Evolutionary conservation across 2,329 filamentous ascomycete species (phyloP).

Genomic region (Chaetomiaceae sp.): DNA sequence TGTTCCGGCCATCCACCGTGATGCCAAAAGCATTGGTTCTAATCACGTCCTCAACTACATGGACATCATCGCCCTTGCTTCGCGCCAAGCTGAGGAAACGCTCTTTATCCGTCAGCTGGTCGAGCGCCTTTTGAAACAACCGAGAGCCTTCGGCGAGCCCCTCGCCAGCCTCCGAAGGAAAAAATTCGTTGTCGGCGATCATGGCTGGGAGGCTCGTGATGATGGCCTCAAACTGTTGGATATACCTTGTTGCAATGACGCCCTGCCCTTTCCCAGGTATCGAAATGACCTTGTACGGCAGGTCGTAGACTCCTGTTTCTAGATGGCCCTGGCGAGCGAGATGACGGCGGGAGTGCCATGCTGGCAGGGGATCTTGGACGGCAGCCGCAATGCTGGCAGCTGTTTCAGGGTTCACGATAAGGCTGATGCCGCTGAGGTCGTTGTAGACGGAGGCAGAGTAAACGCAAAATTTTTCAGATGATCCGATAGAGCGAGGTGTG

Average conservation of each 20-base stretch:
- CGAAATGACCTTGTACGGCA: conserved; percentile 28
- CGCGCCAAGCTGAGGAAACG: conserved; percentile 29
- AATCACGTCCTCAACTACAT: conserved; percentile 31
- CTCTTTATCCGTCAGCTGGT: conserved; percentile 27
- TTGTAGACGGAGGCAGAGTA: conserved; percentile 25
- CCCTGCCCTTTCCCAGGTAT: conserved; percentile 32
- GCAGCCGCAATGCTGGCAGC: conserved; percentile 24
- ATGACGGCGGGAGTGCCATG: conserved; percentile 10
- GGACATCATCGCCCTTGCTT: conserved; percentile 30
- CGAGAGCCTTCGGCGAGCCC: conserved; percentile 16
- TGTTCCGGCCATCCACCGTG: conserved; percentile 20
- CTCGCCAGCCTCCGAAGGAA: conserved; percentile 19
- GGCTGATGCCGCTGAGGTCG: conserved; percentile 20
- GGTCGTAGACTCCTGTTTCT: background rate
- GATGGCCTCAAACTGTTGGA: conserved; percentile 31
- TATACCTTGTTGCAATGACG: conserved; percentile 31
- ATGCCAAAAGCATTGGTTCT: conserved; percentile 35
- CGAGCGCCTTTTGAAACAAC: conserved; percentile 30
- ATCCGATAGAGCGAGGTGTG: background rate
- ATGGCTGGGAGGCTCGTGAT: conserved; percentile 32
- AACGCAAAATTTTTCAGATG: conserved; percentile 21
- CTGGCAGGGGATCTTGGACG: conserved; percentile 20
- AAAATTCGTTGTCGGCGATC: conserved; percentile 26
- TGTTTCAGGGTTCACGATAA: conserved; percentile 22
- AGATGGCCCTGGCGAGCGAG: conserved; percentile 19